Evolutionary conservation across 2,329 filamentous ascomycete genomes (phyloP), one percentile per base, ranked within the genome.

Genomic region (Verticillium nubilum): DNA sequence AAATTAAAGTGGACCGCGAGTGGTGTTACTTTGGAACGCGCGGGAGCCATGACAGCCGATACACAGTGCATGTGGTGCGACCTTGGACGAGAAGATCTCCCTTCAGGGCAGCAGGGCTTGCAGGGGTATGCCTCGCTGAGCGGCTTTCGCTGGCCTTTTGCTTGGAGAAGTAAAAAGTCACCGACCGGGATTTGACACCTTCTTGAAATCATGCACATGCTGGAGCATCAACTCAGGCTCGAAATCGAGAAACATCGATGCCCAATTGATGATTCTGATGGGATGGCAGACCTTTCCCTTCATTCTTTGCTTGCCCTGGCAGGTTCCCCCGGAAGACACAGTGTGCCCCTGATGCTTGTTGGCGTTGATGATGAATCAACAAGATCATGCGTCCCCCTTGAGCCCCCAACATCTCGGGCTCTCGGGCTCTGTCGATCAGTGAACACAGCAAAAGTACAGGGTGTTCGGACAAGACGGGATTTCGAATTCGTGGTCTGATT

Each of bases 41-140:
- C 61, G 60, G 60, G 61, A 63, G 61, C 60, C 59, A 60, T 53
- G 60, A 63, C 61, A 62, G 61, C 58, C 60, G 60, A 63, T 62
- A 47, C 42, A 47, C 42, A 23, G 42, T 47, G 42, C 19, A 47
- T 23, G 42, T 47, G 42, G 42, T 47, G 42, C 42, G n/a, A 47
- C 7, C 42, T n/a, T n/a, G 42, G 19, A 10, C 42, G 33, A 37
- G 33, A 17, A 37, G 33, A 37, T 37, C 33, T n/a, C n/a, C n/a
- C n/a, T n/a, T n/a, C n/a, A n/a, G n/a, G n/a, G n/a, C n/a, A n/a
- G n/a, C n/a, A n/a, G n/a, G n/a, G n/a, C 42, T 13, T 47, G 12
- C 42, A 47, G 42, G 42, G 42, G 42, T 47, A n/a, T 13, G n/a
- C 19, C 42, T 25, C n/a, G 42, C 29, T 10, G 42, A 23, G 23